A percentile compares a stretch with the other conserved stretches of the same genome.
Conservation (phyloP, 2,329 filamentous ascomycete genomes). For the Colletotrichum noveboracense region DNA sequence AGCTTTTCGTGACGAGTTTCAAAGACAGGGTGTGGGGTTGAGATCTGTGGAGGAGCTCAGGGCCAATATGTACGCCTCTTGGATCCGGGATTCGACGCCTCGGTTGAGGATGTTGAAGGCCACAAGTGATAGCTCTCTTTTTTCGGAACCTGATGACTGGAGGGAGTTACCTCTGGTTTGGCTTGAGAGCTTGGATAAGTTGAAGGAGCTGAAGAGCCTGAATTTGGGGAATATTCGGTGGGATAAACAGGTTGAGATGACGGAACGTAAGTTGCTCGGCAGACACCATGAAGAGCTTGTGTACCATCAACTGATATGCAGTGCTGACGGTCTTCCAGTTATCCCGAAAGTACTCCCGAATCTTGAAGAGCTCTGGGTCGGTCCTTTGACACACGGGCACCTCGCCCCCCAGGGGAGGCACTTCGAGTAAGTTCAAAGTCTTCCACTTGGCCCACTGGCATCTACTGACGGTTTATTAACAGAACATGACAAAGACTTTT, state of each 20-base stretch:
- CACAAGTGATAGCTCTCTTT: no score
- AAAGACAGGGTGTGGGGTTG: not conserved
- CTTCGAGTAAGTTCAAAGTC: not conserved
- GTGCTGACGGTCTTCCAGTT: not conserved
- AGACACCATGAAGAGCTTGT: no score
- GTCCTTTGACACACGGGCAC: not conserved
- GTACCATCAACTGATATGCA: no score
- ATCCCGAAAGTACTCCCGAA: not conserved
- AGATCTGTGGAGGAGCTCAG: not conserved
- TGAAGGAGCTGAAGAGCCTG: not conserved
- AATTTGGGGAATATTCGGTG: not conserved
- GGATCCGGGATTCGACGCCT: not conserved
- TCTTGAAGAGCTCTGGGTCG: not conserved
- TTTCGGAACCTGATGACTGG: not conserved
- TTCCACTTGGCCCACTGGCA: rapidly evolving
- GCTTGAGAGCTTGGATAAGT: not conserved
- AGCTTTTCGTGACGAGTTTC: not conserved
- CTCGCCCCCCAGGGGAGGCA: not conserved
- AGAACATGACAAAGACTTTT: not conserved
- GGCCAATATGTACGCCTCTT: not conserved
- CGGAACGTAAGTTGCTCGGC: not conserved
- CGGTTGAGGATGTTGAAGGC: not conserved
- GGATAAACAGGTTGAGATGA: not conserved
- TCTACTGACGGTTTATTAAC: no score
- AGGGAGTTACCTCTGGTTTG: not conserved